Percentiles rank a stretch among this genome's conserved stretches.
Evolutionary conservation across 345 rosid genomes (phyloP).

Genomic region (Rhodamnia rubescens): DNA sequence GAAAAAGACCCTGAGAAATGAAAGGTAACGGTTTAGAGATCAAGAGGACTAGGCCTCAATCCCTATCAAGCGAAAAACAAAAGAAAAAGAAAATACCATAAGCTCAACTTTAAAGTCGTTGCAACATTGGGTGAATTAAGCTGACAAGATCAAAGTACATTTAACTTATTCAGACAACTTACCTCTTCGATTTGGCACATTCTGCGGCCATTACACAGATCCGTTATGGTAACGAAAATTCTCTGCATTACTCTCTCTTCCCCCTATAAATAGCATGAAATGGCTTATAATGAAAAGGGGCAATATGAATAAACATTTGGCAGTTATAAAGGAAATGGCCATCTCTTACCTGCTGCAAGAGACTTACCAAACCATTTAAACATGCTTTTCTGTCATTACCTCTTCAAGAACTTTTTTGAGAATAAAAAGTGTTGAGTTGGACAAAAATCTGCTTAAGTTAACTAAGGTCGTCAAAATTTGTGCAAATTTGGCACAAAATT

Average conservation of each 20-base stretch:
- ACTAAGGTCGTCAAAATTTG: not conserved
- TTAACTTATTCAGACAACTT: not conserved
- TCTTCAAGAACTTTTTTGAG: not conserved
- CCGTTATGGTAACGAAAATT: not conserved
- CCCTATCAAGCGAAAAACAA: not conserved
- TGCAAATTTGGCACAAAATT: not conserved
- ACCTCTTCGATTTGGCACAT: conserved; percentile 1
- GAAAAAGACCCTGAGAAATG: conserved; percentile 21
- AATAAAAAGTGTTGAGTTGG: not conserved
- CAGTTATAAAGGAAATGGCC: not conserved
- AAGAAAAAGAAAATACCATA: not conserved
- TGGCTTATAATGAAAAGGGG: not conserved
- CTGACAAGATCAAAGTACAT: not conserved
- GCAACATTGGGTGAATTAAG: not conserved
- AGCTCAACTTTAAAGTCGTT: not conserved
- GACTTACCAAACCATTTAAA: not conserved
- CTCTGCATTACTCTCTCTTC: not conserved
- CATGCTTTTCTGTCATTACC: not conserved
- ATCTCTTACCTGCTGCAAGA: not conserved
- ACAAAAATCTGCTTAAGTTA: not conserved
- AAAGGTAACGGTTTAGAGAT: not conserved
- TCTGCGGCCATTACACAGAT: not conserved
- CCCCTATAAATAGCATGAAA: not conserved
- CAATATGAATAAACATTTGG: not conserved
- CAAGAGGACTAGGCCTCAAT: not conserved